Percentiles rank a stretch among this genome's conserved stretches.
phyloP scores from a whole-genome alignment of 768 basidiomycete species.

The Kwoniella newhampshirensis region DNA sequence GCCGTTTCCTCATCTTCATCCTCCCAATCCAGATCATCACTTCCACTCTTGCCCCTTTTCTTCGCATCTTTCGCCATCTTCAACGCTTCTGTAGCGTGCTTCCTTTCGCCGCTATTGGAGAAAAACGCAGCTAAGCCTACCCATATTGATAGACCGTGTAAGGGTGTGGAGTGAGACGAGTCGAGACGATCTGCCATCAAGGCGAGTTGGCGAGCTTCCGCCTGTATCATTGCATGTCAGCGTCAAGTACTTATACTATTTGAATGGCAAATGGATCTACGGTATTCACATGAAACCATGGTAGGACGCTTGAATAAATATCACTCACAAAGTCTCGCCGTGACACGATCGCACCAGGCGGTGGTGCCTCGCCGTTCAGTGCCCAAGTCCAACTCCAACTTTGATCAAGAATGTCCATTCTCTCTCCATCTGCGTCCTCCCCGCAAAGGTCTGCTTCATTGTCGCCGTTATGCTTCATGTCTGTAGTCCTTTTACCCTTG shows the following conservation, averaged over 20 bases:
- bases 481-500: not conserved
- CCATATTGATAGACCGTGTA: slow-evolving; percentile 51
- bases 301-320: too few species aligned
- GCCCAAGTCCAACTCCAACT: slow-evolving; percentile 85
- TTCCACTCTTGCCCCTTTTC: not conserved
- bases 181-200: slow-evolving; percentile 51
- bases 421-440: slow-evolving; percentile 7
- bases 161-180: slow-evolving; percentile 19
- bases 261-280: not conserved
- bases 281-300: too few species aligned
- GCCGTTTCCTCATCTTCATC: slow-evolving; percentile 5
- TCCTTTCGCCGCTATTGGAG: slow-evolving; percentile 28
- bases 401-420: slow-evolving; percentile 57
- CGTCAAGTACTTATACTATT: too few species aligned
- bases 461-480: not conserved
- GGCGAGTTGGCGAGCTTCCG: slow-evolving; percentile 51
- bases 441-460: not conserved
- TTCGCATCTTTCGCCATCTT: slow-evolving; percentile 16
- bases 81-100: slow-evolving; percentile 24
- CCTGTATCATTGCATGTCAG: slow-evolving; percentile 22
- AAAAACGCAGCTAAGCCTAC: slow-evolving; percentile 49
- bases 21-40: slow-evolving; percentile 1
- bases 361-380: slow-evolving; percentile 77
- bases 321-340: slow-evolving; percentile 68
- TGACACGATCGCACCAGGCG: slow-evolving; percentile 88